Evolutionary conservation across 2,329 filamentous ascomycete genomes (phyloP).

Genomic region (Diplocarpon mali): DNA sequence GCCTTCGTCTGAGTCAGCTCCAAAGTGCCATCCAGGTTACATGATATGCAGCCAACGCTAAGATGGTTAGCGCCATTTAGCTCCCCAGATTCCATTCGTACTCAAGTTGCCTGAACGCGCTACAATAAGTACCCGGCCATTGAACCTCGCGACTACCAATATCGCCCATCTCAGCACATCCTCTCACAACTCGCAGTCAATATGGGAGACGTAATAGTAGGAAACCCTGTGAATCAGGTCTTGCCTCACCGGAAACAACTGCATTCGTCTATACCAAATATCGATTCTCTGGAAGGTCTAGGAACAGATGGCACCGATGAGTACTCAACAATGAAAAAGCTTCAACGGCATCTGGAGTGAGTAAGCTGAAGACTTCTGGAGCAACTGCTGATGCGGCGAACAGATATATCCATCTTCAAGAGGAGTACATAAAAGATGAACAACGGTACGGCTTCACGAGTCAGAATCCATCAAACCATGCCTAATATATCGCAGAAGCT

Average conservation of each 20-base stretch:
- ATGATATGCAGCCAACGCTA: constrained; percentile 1
- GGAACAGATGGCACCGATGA: constrained; percentile 77
- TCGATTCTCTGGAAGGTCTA: constrained; percentile 81
- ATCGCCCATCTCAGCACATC: not conserved
- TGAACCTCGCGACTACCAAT: constrained; percentile 1
- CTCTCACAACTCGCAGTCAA: constrained; percentile 11
- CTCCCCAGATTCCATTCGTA: constrained; percentile 1
- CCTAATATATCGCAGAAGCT: constrained; percentile 47
- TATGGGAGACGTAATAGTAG: constrained; percentile 84
- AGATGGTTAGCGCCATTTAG: constrained; percentile 2
- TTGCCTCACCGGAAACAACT: constrained; percentile 72
- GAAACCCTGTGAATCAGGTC: constrained; percentile 64
- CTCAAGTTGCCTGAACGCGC: constrained; percentile 10
- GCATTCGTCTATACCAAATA: constrained; percentile 72
- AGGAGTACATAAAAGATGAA: constrained; percentile 99
- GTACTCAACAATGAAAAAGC: constrained; percentile 90
- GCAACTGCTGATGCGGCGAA: constrained; percentile 21
- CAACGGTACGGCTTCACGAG: constrained; percentile 51
- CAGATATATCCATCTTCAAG: constrained; percentile 91
- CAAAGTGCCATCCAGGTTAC: not conserved
- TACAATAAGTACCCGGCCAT: not conserved
- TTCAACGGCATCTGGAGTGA: constrained; percentile 91
- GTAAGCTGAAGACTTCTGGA: constrained; percentile 22
- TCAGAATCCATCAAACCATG: not conserved
- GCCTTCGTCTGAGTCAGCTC: too few species aligned